phyloP scores from a whole-genome alignment of 306 rosid genomes.

The Vigna radiata region DNA sequence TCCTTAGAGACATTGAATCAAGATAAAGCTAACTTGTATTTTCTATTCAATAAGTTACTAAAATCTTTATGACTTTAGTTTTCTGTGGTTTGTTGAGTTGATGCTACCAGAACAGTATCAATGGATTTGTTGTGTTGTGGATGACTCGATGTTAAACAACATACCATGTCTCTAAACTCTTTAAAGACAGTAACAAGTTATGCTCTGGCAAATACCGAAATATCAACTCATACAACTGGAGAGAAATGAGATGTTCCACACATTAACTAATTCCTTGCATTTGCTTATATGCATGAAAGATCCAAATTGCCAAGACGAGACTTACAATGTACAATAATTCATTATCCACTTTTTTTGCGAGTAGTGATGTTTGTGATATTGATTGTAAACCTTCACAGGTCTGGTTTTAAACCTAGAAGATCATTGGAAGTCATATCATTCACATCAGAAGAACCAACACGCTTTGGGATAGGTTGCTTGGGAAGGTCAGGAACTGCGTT shows the following conservation, averaged over 20 bases:
- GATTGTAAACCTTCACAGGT: conserved; percentile 58
- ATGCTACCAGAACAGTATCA: conserved; percentile 19
- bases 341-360: conserved; percentile 21
- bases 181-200: background rate
- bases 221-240: conserved; percentile 10
- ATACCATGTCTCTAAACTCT: conserved; percentile 3
- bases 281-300: background rate
- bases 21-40: conserved; percentile 10
- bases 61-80: background rate
- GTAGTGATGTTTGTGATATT: conserved; percentile 28
- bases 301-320: conserved; percentile 33
- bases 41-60: conserved; percentile 18
- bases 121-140: background rate
- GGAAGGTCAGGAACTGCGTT: conserved; percentile 72
- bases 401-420: conserved; percentile 82
- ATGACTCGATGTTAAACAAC: conserved; percentile 7
- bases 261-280: background rate
- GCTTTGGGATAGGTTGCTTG: conserved; percentile 92
- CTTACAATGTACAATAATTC: background rate
- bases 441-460: conserved; percentile 98
- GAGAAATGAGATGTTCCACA: conserved; percentile 7
- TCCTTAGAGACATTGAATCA: conserved; percentile 25
- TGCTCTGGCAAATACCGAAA: background rate
- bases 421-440: conserved; percentile 83
- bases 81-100: conserved; percentile 26